Conservation (phyloP, 352 stramenopile genomes). For the Pythium pyrilobum region DNA sequence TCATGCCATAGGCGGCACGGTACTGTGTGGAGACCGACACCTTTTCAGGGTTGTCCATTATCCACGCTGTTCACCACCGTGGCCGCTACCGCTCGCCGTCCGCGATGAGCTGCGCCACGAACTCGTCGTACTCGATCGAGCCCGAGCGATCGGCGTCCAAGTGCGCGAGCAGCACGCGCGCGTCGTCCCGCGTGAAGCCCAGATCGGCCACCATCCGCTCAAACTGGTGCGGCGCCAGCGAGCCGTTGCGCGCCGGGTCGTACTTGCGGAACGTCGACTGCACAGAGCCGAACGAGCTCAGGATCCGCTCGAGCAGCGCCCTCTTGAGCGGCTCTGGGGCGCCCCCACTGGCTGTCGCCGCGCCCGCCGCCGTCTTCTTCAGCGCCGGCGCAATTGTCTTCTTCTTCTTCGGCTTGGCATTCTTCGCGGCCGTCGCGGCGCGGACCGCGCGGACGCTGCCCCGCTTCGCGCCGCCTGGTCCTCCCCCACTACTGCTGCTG, state of each 20-base stretch:
- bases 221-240: slow-evolving; percentile 36
- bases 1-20: too few species aligned
- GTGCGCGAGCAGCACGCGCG: slow-evolving; percentile 23
- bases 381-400: neutral
- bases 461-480: slow-evolving; percentile 3
- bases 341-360: slow-evolving; percentile 3
- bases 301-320: slow-evolving; percentile 30
- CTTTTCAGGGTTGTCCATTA: too few species aligned
- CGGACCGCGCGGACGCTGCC: slow-evolving; percentile 8
- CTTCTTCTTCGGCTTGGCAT: neutral
- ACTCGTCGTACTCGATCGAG: slow-evolving; percentile 57
- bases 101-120: neutral
- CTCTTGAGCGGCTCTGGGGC: slow-evolving; percentile 10
- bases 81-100: neutral
- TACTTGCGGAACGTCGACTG: slow-evolving; percentile 50
- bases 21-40: too few species aligned
- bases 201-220: slow-evolving; percentile 35
- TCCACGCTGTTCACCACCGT: too few species aligned
- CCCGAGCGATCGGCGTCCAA: slow-evolving; percentile 47
- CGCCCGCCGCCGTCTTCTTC: neutral
- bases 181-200: slow-evolving; percentile 26
- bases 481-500: slow-evolving; percentile 4
- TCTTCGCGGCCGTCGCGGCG: neutral
- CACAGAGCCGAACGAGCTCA: slow-evolving; percentile 36
- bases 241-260: slow-evolving; percentile 33